Evolutionary conservation across 2,329 filamentous ascomycete genomes (phyloP).

Genomic region (Rhinocladiella mackenziei): DNA sequence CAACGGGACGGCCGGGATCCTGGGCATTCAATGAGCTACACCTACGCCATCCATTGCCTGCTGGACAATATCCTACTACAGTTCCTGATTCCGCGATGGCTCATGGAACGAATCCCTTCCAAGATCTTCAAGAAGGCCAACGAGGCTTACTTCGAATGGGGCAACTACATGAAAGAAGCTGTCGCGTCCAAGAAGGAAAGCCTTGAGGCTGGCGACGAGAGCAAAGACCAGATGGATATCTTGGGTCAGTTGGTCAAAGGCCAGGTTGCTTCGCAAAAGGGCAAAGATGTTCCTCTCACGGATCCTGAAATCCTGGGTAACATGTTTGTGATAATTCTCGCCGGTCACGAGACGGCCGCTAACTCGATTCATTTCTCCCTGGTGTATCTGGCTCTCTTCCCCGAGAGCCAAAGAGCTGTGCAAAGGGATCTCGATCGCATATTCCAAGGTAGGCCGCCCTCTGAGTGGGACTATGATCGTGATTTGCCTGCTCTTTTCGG

Average conservation of each 20-base stretch:
- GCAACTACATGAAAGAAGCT: slow-evolving; percentile 66
- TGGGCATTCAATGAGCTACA: slow-evolving; percentile 63
- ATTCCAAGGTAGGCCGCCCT: slow-evolving; percentile 44
- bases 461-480: slow-evolving; percentile 66
- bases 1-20: slow-evolving; percentile 30
- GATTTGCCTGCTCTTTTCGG: slow-evolving; percentile 63
- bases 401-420: slow-evolving; percentile 59
- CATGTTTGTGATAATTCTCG: slow-evolving; percentile 56
- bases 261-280: slow-evolving; percentile 32
- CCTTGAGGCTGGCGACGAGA: slow-evolving; percentile 36
- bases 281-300: slow-evolving; percentile 23
- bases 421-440: slow-evolving; percentile 67
- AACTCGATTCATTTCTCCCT: slow-evolving; percentile 70
- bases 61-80: slow-evolving; percentile 62
- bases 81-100: slow-evolving; percentile 56
- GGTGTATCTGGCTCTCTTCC: slow-evolving; percentile 63
- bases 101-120: slow-evolving; percentile 52
- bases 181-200: slow-evolving; percentile 58
- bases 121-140: slow-evolving; percentile 51
- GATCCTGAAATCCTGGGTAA: slow-evolving; percentile 28
- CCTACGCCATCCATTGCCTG: slow-evolving; percentile 57
- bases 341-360: slow-evolving; percentile 77
- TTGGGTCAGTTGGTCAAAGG: slow-evolving; percentile 53
- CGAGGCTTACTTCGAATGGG: slow-evolving; percentile 59
- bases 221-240: slow-evolving; percentile 51